These are phyloP conservation scores for Laetiporus sulphureus DNA, from an alignment of 1,284 basidiomycete species.

Conservation along the genomic window DNA sequence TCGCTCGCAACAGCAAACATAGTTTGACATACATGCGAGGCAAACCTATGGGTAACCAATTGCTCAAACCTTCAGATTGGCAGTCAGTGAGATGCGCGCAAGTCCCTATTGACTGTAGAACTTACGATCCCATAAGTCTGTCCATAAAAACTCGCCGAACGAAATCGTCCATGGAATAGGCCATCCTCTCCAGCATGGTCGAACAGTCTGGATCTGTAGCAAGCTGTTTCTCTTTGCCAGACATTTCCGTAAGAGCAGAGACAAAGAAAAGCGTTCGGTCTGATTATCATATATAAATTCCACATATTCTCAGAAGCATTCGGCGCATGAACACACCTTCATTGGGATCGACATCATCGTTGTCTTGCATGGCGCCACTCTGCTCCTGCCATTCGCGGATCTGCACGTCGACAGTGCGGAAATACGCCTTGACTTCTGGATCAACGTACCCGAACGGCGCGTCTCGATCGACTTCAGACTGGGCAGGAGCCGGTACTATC, in stretches of 20 bases:
- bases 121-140: constrained; percentile 79
- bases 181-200: constrained; percentile 79
- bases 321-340: constrained; percentile 47
- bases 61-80: constrained; percentile 47
- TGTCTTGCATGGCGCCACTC: constrained; percentile 27
- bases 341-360: constrained; percentile 57
- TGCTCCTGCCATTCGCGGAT: constrained; percentile 79
- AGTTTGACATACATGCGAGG: constrained; percentile 90
- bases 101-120: constrained; percentile 16
- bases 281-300: constrained; percentile 24
- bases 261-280: constrained; percentile 80
- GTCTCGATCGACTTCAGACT: constrained; percentile 45
- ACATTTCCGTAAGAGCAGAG: constrained; percentile 80
- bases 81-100: constrained; percentile 17
- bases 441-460: constrained; percentile 87
- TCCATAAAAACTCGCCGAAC: constrained; percentile 84
- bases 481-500: constrained; percentile 43
- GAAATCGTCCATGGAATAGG: constrained; percentile 92
- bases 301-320: background rate
- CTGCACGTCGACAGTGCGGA: constrained; percentile 79
- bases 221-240: constrained; percentile 80
- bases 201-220: constrained; percentile 92
- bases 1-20: constrained; percentile 68
- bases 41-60: constrained; percentile 77
- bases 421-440: constrained; percentile 86